Percentiles rank a stretch among this genome's conserved stretches.
phyloP scores from a whole-genome alignment of 768 basidiomycete genomes.

The Macrolepiota fuliginosa region DNA sequence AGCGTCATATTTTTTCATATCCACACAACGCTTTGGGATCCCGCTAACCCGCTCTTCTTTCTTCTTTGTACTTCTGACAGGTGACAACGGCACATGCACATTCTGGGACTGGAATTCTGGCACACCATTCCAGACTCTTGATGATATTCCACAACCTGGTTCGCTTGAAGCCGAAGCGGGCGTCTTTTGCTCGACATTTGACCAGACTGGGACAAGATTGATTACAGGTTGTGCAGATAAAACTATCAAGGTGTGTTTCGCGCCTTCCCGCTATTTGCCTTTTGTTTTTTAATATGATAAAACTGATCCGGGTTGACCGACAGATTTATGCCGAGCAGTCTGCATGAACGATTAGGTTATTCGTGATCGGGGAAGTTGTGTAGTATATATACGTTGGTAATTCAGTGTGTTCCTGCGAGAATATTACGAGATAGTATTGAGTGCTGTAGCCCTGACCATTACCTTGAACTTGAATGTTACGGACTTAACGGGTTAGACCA shows the following conservation, averaged over 20 bases:
- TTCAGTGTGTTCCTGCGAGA: background rate
- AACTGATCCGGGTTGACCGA: background rate
- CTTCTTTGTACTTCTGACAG: constrained; percentile 34
- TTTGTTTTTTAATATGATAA: background rate
- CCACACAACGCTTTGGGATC: background rate
- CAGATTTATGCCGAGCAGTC: constrained; percentile 13
- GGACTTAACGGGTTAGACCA: background rate
- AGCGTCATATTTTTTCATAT: background rate
- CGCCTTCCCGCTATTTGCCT: background rate
- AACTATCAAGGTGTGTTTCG: constrained; percentile 83
- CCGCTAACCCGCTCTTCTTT: background rate
- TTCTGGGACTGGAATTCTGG: constrained; percentile 97
- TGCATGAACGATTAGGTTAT: background rate
- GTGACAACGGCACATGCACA: constrained; percentile 87
- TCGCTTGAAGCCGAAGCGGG: constrained; percentile 97
- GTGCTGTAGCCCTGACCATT: background rate
- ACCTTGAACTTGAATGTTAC: background rate
- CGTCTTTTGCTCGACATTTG: constrained; percentile 96
- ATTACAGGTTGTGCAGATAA: constrained; percentile 98
- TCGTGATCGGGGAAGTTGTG: background rate
- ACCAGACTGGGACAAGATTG: constrained; percentile 89
- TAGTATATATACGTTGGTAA: background rate
- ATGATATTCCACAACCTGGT: constrained; percentile 96
- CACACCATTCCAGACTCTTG: constrained; percentile 90
- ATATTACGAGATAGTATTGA: background rate